A percentile compares a stretch with the other conserved stretches of the same genome.
These are phyloP conservation scores for Xylariaceae sp. DNA, from an alignment of 2,329 filamentous ascomycete genomes.

Conservation along the genomic window DNA sequence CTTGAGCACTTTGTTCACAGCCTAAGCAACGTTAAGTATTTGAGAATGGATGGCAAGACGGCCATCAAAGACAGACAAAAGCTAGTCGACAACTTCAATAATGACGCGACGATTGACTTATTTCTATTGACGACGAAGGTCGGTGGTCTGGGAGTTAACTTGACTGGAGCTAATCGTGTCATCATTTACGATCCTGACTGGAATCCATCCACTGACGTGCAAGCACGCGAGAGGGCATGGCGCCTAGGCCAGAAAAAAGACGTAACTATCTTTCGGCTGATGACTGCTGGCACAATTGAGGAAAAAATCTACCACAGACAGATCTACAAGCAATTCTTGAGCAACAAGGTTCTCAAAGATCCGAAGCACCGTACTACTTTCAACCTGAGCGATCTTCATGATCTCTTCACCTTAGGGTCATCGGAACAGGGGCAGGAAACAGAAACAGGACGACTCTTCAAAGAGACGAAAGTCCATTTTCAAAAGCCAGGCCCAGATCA, in stretches of 20 bases:
- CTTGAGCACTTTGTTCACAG: conserved; percentile 74
- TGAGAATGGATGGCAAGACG: conserved; percentile 92
- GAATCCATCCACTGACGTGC: conserved; percentile 95
- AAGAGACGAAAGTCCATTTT: conserved; percentile 76
- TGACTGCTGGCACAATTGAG: conserved; percentile 96
- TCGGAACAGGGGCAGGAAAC: conserved; percentile 66
- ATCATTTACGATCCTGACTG: conserved; percentile 99
- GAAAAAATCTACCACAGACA: conserved; percentile 99
- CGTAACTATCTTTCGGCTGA: conserved; percentile 94
- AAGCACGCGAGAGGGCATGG: conserved; percentile 94
- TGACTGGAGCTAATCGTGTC: conserved; percentile 91
- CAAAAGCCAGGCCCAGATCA: conserved; percentile 29
- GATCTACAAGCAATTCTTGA: conserved; percentile 97
- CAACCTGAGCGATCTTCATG: conserved; percentile 83
- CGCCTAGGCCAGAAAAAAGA: conserved; percentile 90
- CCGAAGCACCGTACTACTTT: conserved; percentile 91
- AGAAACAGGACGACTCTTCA: conserved; percentile 82
- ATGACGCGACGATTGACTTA: conserved; percentile 70
- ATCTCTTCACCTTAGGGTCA: conserved; percentile 77
- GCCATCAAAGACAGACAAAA: conserved; percentile 82
- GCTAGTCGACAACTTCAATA: conserved; percentile 92
- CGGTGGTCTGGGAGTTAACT: conserved; percentile 86
- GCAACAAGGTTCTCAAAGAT: conserved; percentile 92
- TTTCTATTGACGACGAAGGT: conserved; percentile 96
- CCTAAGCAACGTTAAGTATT: conserved; percentile 66